Base-by-base conservation (phyloP, 31 red algal species). In the Odonthalia washingtoniensis region DNA sequence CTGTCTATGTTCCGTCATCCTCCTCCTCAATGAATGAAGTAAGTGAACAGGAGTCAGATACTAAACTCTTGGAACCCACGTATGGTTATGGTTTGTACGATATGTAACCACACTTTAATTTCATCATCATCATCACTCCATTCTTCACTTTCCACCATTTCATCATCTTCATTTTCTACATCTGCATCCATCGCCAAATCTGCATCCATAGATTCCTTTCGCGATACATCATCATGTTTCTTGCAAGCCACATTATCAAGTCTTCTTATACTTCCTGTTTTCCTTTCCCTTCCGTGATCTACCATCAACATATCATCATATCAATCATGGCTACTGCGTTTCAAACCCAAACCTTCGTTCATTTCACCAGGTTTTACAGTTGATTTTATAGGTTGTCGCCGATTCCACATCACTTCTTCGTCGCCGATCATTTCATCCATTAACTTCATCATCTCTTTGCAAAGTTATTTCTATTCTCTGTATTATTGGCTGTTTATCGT, bases 111-210 rank as follows among this genome's bases (percentile, higher is more conserved):
- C 9, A 57, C 21, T n/a, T n/a, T n/a, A n/a, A n/a, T n/a, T n/a
- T n/a, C n/a, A n/a, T n/a, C n/a, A 21, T 21, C 49, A 57, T 57
- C 49, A 57, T 57, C 49, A 9, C 12, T 14, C 12, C 49, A 14
- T 9, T 57, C 49, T 57, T 57, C 49, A 57, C 49, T 57, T 57
- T 57, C 49, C n/a, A n/a, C n/a, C n/a, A n/a, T n/a, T n/a, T n/a
- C n/a, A n/a, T n/a, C n/a, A n/a, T n/a, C n/a, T n/a, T n/a, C n/a
- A n/a, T n/a, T n/a, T 14, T 57, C 49, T 14, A 57, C 49, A 14
- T 9, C 21, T 9, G 49, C 9, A 57, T 9, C 49, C 9, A 57
- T 57, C 9, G 12, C 49, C 49, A 21, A 9, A 9, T 57, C 49
- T 21, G 21, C 12, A n/a, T n/a, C n/a, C n/a, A n/a, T n/a, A n/a